Percentiles rank a stretch among this genome's conserved stretches.
These are phyloP conservation scores for Clohesyomyces aquaticus DNA, from an alignment of 495 filamentous ascomycete genomes.

Conservation along the genomic window DNA sequence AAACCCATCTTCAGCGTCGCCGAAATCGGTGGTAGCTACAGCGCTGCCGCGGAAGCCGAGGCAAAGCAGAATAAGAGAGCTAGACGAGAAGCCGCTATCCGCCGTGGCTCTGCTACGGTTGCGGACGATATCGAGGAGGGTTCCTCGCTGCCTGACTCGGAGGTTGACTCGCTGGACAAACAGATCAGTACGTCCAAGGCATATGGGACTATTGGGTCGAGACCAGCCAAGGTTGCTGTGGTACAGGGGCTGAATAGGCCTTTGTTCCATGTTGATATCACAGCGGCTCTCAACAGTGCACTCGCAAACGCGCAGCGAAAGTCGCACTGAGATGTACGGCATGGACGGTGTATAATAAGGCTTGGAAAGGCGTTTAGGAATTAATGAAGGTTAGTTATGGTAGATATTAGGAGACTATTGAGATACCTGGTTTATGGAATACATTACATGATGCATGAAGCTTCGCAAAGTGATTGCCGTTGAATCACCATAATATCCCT, in stretches of 20 bases:
- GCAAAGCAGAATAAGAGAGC: slow-evolving; percentile 44
- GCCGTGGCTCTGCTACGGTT: slow-evolving; percentile 25
- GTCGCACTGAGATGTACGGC: slow-evolving; percentile 22
- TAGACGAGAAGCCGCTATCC: slow-evolving; percentile 15
- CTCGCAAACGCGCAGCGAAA: slow-evolving; percentile 71
- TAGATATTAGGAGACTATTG: too few relatives aligned
- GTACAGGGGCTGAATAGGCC: slow-evolving; percentile 87
- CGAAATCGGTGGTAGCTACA: slow-evolving; percentile 74
- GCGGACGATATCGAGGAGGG: slow-evolving; percentile 42
- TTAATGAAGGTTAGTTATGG: not conserved
- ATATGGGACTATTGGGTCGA: slow-evolving; percentile 39
- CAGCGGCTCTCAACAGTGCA: slow-evolving; percentile 87
- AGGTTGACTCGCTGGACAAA: slow-evolving; percentile 48
- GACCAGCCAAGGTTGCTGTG: slow-evolving; percentile 57
- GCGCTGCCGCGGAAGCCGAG: slow-evolving; percentile 66
- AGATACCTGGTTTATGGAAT: too few relatives aligned
- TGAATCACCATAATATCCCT: too few relatives aligned
- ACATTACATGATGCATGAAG: too few relatives aligned
- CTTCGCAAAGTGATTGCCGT: too few relatives aligned
- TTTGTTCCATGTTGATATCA: slow-evolving; percentile 93
- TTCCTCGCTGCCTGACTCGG: slow-evolving; percentile 38
- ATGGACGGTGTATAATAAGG: not conserved
- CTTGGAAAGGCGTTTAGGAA: not conserved
- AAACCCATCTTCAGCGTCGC: slow-evolving; percentile 96
- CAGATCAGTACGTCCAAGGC: slow-evolving; percentile 54